Base-by-base conservation (phyloP, 305 asterid species). In the Coffea humblotiana region DNA sequence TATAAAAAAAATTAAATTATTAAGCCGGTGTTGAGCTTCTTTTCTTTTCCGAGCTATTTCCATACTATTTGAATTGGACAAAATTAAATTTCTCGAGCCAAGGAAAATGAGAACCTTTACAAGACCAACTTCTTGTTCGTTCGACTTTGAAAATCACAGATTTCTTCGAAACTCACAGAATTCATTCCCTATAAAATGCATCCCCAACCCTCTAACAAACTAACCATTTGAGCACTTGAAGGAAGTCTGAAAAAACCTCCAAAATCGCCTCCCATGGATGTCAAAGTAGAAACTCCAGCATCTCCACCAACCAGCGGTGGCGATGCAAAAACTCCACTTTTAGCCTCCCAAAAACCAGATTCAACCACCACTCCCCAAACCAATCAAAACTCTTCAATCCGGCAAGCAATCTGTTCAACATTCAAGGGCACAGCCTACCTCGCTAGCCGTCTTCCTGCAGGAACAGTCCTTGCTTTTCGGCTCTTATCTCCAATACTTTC, bases 391-490 rank as follows among this genome's bases (percentile, higher is more conserved):
- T 58, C 78, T 25, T 9, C 40, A 2, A 58, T 75, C 19, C 45
- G 70, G 70, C 35, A 89, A 87, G 99, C 95, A 78, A 90, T 93
- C 40, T 90, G 95, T 49, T 95, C 91, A 67, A 92, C 98, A 65
- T 95, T 95, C 64, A 81, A 82, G 81, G 91, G 97, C 93, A 90
- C 97, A 9, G 97, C 97, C 23, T 86, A 91, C 60, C 81, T 95
- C 2, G 97, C 94, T 68, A 93, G 90, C 80, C 97, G 92, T 71
- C 88, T 95, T 4, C 97, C 99, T 1, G 93, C 97, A 3, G 99
- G 97, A 32, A 82, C 97, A 0, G 97, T 91, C 21, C 94, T 95
- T 18, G 85, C 93, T 7, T 92, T 92, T 63, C 97, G 93, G 45
- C 90, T 95, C 27, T 89, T 95, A 8, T 77, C 97, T 0, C 98